Evolutionary conservation across 164 flowering plant genomes (phyloP), one percentile per base, ranked within the genome.

Genomic region (Nymphaea colorata): DNA sequence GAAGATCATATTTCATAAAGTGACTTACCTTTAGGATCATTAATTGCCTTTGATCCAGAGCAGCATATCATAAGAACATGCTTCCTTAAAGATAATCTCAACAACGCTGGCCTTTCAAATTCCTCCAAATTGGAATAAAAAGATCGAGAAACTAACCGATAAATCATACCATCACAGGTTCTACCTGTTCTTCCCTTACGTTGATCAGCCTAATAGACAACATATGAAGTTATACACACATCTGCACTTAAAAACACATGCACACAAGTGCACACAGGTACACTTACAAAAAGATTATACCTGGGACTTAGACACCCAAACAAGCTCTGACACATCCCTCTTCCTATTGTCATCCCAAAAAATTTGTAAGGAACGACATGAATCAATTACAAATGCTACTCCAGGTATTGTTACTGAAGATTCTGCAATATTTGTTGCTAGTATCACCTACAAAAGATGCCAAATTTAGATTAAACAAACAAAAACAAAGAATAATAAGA

Each of bases 331-430:
- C 53, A 87, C 43, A 6, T 94, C 98, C 51, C 61, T 79, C 79
- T 86, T 87, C 73, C 83, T 71, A 44, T 64, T 76, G 61, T 59
- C 70, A 71, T 91, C 93, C 99, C 96, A 91, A 69, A 70, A 85
- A 7, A 94, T 88, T 94, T 90, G 96, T 77, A 94, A 76, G 65
- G 98, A 90, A 4, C 98, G 84, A 69, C 99, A 91, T 44, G 98
- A 91, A 79, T 94, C 99, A 75, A 94, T 90, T 59, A 94, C 96
- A 78, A 71, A 88, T n/a, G 96, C 96, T 65, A 91, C 93, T 78
- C 91, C 82, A 61, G 99, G 99, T 69, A 94, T 94, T 47, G 99
- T 94, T n/a, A 94, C 99, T 41, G 99, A 94, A 44, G 99, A 94
- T 68, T 94, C 98, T 42, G 99, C 99, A 84, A 94, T 94, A 73